Evolutionary conservation across 2,329 filamentous ascomycete genomes (phyloP).

Genomic region (Arthrinium phaeospermum): DNA sequence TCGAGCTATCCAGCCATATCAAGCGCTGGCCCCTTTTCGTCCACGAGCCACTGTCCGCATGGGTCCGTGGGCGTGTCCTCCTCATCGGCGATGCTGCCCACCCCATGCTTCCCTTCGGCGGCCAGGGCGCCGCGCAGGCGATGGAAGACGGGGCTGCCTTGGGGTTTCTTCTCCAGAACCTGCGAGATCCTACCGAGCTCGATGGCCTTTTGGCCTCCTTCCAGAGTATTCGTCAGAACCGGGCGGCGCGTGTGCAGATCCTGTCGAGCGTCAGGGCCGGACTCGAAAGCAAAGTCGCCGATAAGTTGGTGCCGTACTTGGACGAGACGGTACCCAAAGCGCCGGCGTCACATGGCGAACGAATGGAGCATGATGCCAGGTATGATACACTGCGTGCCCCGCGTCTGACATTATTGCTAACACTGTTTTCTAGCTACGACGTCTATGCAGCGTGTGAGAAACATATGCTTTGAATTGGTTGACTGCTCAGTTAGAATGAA

Average conservation of each 20-base stretch:
- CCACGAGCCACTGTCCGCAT: no score
- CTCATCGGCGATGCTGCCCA: no score
- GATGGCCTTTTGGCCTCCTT: background rate
- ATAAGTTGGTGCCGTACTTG: background rate
- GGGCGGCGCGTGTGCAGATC: background rate
- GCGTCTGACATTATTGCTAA: background rate
- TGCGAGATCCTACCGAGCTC: background rate
- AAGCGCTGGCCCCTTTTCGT: no score
- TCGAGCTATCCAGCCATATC: no score
- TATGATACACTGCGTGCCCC: background rate
- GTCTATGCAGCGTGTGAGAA: background rate
- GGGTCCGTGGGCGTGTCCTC: no score
- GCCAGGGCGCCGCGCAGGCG: no score
- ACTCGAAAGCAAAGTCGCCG: background rate
- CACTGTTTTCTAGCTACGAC: background rate
- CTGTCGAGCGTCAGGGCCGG: background rate
- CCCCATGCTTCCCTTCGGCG: no score
- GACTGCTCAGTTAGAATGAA: no score
- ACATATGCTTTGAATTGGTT: no score
- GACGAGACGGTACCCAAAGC: background rate
- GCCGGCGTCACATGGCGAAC: background rate
- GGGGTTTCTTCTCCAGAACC: background rate
- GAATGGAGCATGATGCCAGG: background rate
- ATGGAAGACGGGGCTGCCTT: conserved; percentile 18
- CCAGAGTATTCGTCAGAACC: background rate